Conservation (phyloP, 805 yeast genomes). For the Ogataea dorogensis region DNA sequence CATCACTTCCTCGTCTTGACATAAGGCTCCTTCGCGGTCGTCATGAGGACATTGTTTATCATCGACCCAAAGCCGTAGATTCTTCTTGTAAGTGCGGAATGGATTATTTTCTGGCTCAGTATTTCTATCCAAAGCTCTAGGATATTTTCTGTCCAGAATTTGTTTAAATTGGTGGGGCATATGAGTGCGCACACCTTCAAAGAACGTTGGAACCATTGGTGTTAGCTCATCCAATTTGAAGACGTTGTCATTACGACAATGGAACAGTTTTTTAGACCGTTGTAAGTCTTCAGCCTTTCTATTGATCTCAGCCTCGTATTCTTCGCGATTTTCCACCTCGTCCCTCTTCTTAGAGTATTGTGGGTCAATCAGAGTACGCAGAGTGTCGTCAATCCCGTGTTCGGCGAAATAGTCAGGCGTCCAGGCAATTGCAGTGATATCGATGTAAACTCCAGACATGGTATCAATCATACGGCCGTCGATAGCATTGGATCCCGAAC, state of each 20-base stretch:
- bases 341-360: slow-evolving; percentile 16
- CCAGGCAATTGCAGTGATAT: slow-evolving; percentile 58
- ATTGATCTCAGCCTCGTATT: slow-evolving; percentile 17
- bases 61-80: slow-evolving; percentile 56
- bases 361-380: slow-evolving; percentile 23
- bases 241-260: slow-evolving; percentile 58
- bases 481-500: slow-evolving; percentile 55
- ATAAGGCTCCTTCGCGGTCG: slow-evolving; percentile 29
- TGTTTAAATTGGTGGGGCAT: slow-evolving; percentile 46
- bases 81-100: slow-evolving; percentile 46
- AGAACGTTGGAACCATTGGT: slow-evolving; percentile 47
- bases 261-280: slow-evolving; percentile 32
- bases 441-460: slow-evolving; percentile 63
- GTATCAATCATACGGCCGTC: slow-evolving; percentile 68
- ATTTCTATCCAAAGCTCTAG: slow-evolving; percentile 33
- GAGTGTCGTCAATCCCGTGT: slow-evolving; percentile 16
- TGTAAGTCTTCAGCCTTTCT: slow-evolving; percentile 23
- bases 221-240: slow-evolving; percentile 43
- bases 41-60: slow-evolving; percentile 26
- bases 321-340: slow-evolving; percentile 14
- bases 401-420: slow-evolving; percentile 32
- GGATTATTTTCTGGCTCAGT: slow-evolving; percentile 39
- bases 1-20: slow-evolving; percentile 32
- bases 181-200: slow-evolving; percentile 56
- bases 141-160: slow-evolving; percentile 51